These are phyloP conservation scores for Leucogyrophana mollusca DNA, from an alignment of 768 basidiomycete genomes.

Conservation along the genomic window DNA sequence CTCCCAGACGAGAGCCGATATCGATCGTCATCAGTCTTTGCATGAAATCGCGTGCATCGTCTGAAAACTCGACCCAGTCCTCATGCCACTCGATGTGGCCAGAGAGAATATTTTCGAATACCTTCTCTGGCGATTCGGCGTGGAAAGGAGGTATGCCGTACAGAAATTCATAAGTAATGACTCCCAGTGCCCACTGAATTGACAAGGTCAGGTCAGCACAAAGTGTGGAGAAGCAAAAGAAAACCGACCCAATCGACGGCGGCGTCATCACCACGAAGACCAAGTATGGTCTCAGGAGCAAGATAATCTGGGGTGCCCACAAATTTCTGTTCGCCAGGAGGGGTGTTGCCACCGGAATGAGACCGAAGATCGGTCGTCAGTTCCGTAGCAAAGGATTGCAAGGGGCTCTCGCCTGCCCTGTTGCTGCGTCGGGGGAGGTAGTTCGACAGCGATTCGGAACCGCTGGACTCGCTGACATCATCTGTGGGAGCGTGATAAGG, in stretches of 20 bases:
- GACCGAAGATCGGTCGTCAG: conserved; percentile 81
- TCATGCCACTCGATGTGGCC: conserved; percentile 96
- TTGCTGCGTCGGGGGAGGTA: conserved; percentile 50
- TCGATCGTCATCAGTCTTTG: conserved; percentile 79
- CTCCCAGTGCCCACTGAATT: conserved; percentile 98
- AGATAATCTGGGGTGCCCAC: conserved; percentile 98
- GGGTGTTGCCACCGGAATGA: conserved; percentile 59
- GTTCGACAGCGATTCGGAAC: conserved; percentile 70
- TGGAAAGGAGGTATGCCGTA: conserved; percentile 98
- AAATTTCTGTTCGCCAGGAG: conserved; percentile 87
- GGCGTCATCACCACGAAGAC: conserved; percentile 91
- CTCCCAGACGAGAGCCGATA: conserved; percentile 77
- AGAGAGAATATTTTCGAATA: conserved; percentile 97
- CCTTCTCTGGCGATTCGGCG: conserved; percentile 93
- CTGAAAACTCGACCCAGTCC: conserved; percentile 83
- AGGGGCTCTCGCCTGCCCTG: conserved; percentile 66
- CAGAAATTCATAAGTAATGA: conserved; percentile 97
- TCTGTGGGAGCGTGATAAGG: conserved; percentile 73
- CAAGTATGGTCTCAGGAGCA: conserved; percentile 93
- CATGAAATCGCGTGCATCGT: conserved; percentile 90
- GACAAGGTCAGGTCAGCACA: conserved; percentile 12
- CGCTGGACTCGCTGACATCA: conserved; percentile 81
- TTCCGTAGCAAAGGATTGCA: conserved; percentile 86
- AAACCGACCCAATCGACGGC: conserved; percentile 92
- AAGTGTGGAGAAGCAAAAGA: conserved; percentile 10